Conservation (phyloP, 345 rosid species). For the Syzygium aromaticum region DNA sequence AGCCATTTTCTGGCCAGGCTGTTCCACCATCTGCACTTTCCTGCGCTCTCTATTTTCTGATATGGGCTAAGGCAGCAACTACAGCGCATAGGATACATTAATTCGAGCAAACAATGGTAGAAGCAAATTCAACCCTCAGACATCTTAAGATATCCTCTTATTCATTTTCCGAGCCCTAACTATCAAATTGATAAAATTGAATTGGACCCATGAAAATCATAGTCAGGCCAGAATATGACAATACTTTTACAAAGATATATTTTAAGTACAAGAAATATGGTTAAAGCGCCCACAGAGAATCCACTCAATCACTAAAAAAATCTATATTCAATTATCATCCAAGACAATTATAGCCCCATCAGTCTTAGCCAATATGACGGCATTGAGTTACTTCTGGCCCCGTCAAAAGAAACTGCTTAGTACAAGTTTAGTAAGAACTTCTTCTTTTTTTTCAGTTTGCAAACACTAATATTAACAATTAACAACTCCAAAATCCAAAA, state of each 20-base stretch:
- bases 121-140: not conserved
- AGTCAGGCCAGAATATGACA: not conserved
- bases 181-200: not conserved
- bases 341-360: not conserved
- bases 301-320: not conserved
- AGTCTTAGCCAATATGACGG: not conserved
- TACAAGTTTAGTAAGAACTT: not conserved
- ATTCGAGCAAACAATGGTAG: not conserved
- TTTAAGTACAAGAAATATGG: not conserved
- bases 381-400: not conserved
- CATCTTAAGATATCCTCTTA: not conserved
- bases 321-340: not conserved
- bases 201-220: not conserved
- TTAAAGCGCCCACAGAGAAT: not conserved
- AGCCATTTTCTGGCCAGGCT: slow-evolving; percentile 82
- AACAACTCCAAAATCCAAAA: not conserved
- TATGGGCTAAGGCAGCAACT: slow-evolving; percentile 45
- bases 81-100: not conserved
- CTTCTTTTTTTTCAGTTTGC: not conserved
- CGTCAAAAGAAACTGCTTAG: not conserved
- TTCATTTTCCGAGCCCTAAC: not conserved
- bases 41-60: slow-evolving; percentile 86
- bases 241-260: not conserved
- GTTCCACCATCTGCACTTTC: slow-evolving; percentile 92
- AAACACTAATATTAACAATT: not conserved